Evolutionary conservation across 2,329 filamentous ascomycete genomes (phyloP), one percentile per base, ranked within the genome.

Genomic region (Xylariaceae sp.): DNA sequence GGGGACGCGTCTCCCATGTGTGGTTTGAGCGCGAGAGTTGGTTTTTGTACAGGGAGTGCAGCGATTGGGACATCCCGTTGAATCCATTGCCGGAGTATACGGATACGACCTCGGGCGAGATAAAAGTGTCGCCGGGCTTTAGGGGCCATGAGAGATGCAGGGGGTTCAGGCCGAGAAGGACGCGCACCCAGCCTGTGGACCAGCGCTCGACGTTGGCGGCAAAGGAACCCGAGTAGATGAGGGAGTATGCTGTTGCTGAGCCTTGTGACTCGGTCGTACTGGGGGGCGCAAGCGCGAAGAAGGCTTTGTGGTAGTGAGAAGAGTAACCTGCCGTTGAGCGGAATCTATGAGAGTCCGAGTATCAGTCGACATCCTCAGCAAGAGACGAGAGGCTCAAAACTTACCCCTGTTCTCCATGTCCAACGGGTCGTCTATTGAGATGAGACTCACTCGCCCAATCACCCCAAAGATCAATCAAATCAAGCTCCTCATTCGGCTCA

Each of bases 201-300:
- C 81, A 80, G 56, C 82, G 83, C 65, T 88, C 84, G 0, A 86
- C 78, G n/a, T 83, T 79, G 0, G 81, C 82, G 1, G 78, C 74
- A 64, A 87, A 87, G 0, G 83, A 87, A 1, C 85, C 85, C 0
- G 83, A 83, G 70, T 87, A 88, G 15, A 88, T 75, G 1, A 88
- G 76, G 0, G 82, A 86, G 70, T 88, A 87, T 0, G 84, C 85
- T 77, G 83, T 88, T 5, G 82, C 84, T 44, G 86, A 79, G 1
- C 85, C 85, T 1, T 78, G 76, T 0, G 79, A 78, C 65, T 88
- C 85, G 0, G 84, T 88, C 0, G 85, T 83, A 0, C 74, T 75
- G 0, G 84, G 80, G 2, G 80, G 74, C 0, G 82, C 76, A 1
- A 88, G 71, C 0, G 82, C 77, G 18, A 88, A 75, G 73, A 88